Base-by-base conservation (phyloP, 805 yeast species). In the Ogataea methanolica region DNA sequence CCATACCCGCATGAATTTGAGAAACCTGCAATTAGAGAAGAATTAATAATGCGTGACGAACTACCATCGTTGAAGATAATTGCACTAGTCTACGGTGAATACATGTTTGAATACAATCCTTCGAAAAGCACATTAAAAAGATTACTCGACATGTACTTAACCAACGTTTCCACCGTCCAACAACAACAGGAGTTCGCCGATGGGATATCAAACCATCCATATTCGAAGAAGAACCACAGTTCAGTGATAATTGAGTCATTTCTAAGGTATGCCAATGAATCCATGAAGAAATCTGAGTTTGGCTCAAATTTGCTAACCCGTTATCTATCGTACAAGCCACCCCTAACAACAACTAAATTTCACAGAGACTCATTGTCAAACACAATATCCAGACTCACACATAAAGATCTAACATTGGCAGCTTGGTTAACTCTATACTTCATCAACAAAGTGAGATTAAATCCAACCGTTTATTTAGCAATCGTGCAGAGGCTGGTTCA, bases 191-290 rank as follows among this genome's bases (percentile, higher is more conserved):
- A 49, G 44, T 16, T 9, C 14, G 6, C 34, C 41, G 14, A 6
- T 12, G 19, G 8, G 23, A 42, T n/a, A 11, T 14, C 34, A 33
- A 39, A 36, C 35, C 60, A 58, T 43, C 60, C 60, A 34, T 57
- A 57, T 43, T 41, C 51, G 22, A 35, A 41, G 36, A 29, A 35
- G 5, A 29, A 42, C 39, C 61, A 57, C 45, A 49, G 52, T 42
- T 40, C 55, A 8, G 22, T 48, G 16, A 51, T 61, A 4, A 42
- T 61, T 21, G 53, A 53, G 16, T 35, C 47, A 8, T 58, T 61
- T 41, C 38, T 61, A 11, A 40, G 49, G 8, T 55, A 56, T 37
- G 26, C 52, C 4, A 33, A 42, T 11, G 21, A 17, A 5, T 22
- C 29, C 16, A 35, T 40, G 36, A 42, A 47, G 16, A 46, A 43